Base-by-base conservation (phyloP, 2,329 filamentous ascomycete genomes). In the Bipolaris oryzae region DNA sequence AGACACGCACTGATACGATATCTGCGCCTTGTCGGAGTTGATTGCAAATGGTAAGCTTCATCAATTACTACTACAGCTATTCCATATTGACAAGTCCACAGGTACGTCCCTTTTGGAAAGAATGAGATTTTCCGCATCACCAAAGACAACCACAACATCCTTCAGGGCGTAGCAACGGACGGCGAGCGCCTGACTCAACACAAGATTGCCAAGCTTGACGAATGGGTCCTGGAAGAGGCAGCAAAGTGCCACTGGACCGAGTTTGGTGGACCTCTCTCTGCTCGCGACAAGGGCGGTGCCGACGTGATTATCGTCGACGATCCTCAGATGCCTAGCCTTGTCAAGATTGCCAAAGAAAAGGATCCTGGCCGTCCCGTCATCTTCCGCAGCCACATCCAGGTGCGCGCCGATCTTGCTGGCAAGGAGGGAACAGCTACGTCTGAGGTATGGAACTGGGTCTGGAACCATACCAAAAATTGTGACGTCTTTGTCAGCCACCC, bases 111-210 rank as follows among this genome's bases (percentile, higher is more conserved):
- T 6, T 92, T 39, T 16, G 91, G 73, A 90, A 91, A 20, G 87
- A 89, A 89, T 3, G 87, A 89, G 15, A 87, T 94, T 10, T 95
- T 95, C 76, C 84, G 90, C 48, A 89, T 91, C 75, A 95, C 91
- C 64, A 95, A 95, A 78, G 92, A 89, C 63, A 89, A 92, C 66
- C 91, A 95, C 84, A 95, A 95, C 76, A 93, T 94, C 62, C 85
- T 95, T 2, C 91, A 95, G 77, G 91, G 90, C 7, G 90, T 93
- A 39, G 86, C 87, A 38, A 80, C 82, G 23, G 35, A 53, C 0
- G 83, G 85, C 2, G 84, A 90, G 64, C 83, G 85, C n/a, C 81
- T 94, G 31, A 85, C 82, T 0, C 65, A 79, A 1, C 83, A 89
- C 2, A 85, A 90, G 55, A 86, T 87, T 66, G 73, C 78, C 1